Evolutionary conservation across 225 moss, liverwort and hornwort genomes (phyloP).

Genomic region (Takakia lepidozioides): DNA sequence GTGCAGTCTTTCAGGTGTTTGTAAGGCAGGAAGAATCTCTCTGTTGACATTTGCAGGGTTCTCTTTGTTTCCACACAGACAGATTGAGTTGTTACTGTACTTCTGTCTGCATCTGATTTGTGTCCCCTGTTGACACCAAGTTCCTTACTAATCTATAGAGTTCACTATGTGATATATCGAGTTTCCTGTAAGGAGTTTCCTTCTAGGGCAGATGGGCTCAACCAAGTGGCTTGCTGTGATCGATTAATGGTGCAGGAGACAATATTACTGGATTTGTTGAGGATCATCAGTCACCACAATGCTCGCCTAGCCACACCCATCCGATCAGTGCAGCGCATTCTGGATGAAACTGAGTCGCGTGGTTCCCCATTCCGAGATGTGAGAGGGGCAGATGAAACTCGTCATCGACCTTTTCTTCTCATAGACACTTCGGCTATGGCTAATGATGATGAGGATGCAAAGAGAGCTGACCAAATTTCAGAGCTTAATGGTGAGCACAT

Average conservation of each 20-base stretch:
- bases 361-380: conserved; percentile 38
- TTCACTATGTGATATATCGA: too few relatives aligned
- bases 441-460: conserved; percentile 11
- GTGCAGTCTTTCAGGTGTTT: too few relatives aligned
- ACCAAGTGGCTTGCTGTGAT: neutral
- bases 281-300: conserved; percentile 79
- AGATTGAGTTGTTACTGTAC: too few relatives aligned
- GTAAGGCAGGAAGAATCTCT: too few relatives aligned
- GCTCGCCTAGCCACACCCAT: conserved; percentile 93
- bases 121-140: too few relatives aligned
- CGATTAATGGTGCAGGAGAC: conserved; percentile 65
- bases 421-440: conserved; percentile 47
- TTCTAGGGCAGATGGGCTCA: neutral
- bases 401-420: conserved; percentile 42
- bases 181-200: too few relatives aligned
- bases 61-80: too few relatives aligned
- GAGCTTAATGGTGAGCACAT: too few relatives aligned
- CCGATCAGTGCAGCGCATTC: conserved; percentile 74
- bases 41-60: too few relatives aligned
- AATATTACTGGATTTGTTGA: conserved; percentile 75
- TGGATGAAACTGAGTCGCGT: conserved; percentile 69
- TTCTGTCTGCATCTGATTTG: too few relatives aligned
- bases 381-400: neutral
- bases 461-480: conserved; percentile 17
- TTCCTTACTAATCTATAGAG: too few relatives aligned